Evolutionary conservation across 352 stramenopile species (phyloP).

Genomic region (Discostella stelligera): DNA sequence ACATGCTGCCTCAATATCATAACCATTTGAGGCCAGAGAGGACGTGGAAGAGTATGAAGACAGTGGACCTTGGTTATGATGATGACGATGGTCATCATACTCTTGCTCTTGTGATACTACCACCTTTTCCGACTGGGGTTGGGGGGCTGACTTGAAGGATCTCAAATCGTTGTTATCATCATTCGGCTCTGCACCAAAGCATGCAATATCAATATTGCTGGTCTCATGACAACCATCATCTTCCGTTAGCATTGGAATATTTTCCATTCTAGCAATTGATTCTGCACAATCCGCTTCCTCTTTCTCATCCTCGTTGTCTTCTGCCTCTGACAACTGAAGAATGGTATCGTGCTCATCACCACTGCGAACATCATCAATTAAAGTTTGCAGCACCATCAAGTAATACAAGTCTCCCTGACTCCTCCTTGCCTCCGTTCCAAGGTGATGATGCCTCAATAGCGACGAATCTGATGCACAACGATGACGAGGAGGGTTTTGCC

Average conservation of each 20-base stretch:
- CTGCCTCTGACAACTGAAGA: not conserved
- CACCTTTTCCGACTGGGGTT: constrained; percentile 1
- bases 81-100: not conserved
- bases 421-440: constrained; percentile 5
- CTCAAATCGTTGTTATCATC: not conserved
- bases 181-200: not conserved
- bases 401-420: constrained; percentile 39
- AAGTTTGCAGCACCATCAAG: constrained; percentile 34
- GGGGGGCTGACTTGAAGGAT: not conserved
- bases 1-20: constrained; percentile 26
- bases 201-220: not conserved
- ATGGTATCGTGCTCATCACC: not conserved
- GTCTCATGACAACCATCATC: constrained; percentile 1
- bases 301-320: not conserved
- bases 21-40: constrained; percentile 27
- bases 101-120: constrained; percentile 9
- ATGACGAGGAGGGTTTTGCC: not conserved
- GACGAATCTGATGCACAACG: constrained; percentile 8
- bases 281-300: not conserved
- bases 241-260: constrained; percentile 7
- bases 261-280: constrained; percentile 9
- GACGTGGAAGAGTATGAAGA: constrained; percentile 30
- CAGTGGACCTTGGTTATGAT: constrained; percentile 6
- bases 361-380: constrained; percentile 9
- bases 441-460: constrained; percentile 4